These are phyloP conservation scores for Tephrocybe sp. DNA, from an alignment of 768 basidiomycete genomes.

Conservation along the genomic window DNA sequence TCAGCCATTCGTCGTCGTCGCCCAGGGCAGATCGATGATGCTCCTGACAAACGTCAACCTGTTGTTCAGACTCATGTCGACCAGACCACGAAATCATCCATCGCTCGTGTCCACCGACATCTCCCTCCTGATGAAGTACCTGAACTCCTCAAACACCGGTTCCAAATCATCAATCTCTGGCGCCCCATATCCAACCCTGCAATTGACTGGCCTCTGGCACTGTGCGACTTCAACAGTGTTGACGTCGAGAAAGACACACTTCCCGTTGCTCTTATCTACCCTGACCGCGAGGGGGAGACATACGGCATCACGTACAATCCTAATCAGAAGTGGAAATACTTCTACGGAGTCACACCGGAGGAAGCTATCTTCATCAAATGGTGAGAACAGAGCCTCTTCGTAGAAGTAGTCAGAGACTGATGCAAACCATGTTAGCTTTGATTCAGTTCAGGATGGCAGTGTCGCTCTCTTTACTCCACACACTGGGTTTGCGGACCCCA, in stretches of 20 bases:
- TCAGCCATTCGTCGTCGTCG: slow-evolving; percentile 35
- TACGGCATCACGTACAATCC: slow-evolving; percentile 44
- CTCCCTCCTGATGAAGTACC: slow-evolving; percentile 46
- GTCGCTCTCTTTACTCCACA: slow-evolving; percentile 52
- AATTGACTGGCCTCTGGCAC: slow-evolving; percentile 47
- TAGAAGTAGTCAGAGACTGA: neutral
- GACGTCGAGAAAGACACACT: slow-evolving; percentile 40
- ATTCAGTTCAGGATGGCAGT: slow-evolving; percentile 38
- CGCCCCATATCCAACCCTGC: slow-evolving; percentile 51
- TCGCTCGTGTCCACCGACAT: slow-evolving; percentile 49
- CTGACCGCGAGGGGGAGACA: slow-evolving; percentile 54
- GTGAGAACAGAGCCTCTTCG: slow-evolving; percentile 25
- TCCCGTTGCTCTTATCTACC: slow-evolving; percentile 45
- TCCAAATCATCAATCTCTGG: slow-evolving; percentile 65
- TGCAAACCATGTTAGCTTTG: slow-evolving; percentile 39
- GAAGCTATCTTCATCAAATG: slow-evolving; percentile 57
- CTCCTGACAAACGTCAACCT: slow-evolving; percentile 42
- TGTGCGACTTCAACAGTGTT: slow-evolving; percentile 53
- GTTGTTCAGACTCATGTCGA: slow-evolving; percentile 50
- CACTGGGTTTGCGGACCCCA: slow-evolving; percentile 48
- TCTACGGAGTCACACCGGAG: slow-evolving; percentile 44
- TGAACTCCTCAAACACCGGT: slow-evolving; percentile 43
- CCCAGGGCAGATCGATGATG: slow-evolving; percentile 34
- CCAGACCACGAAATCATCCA: slow-evolving; percentile 45
- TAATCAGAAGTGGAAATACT: slow-evolving; percentile 53